phyloP scores from a whole-genome alignment of 805 yeast species.

The Ogataea ganodermae region DNA sequence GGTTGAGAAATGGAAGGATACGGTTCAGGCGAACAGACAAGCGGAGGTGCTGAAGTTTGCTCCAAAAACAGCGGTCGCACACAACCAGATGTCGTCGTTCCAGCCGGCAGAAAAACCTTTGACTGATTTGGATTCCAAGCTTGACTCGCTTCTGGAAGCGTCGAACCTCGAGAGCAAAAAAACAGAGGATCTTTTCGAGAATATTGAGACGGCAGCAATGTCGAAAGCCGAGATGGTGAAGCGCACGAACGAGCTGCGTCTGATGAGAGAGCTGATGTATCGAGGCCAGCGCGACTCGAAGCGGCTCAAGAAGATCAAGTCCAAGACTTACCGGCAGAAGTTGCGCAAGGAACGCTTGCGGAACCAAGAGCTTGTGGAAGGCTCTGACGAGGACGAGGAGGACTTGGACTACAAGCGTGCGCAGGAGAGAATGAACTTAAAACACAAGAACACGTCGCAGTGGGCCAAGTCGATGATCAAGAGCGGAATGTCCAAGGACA shows the following conservation, averaged over 20 bases:
- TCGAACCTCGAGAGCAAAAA: slow-evolving; percentile 72
- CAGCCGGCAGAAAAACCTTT: slow-evolving; percentile 47
- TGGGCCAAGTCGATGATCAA: slow-evolving; percentile 93
- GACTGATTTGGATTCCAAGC: slow-evolving; percentile 66
- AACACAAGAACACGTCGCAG: slow-evolving; percentile 82
- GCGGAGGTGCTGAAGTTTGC: slow-evolving; percentile 88
- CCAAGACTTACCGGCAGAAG: slow-evolving; percentile 83
- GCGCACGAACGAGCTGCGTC: slow-evolving; percentile 78
- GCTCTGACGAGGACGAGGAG: slow-evolving; percentile 53
- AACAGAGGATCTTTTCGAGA: slow-evolving; percentile 83
- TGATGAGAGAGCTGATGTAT: slow-evolving; percentile 95
- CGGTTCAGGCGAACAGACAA: slow-evolving; percentile 72
- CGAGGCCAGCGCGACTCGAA: slow-evolving; percentile 90
- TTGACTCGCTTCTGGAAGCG: slow-evolving; percentile 58
- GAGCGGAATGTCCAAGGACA: slow-evolving; percentile 88
- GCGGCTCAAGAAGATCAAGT: slow-evolving; percentile 91
- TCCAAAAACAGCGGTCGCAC: slow-evolving; percentile 45
- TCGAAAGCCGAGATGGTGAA: slow-evolving; percentile 76
- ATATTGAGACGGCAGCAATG: slow-evolving; percentile 77
- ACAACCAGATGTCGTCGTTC: slow-evolving; percentile 56
- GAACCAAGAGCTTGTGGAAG: slow-evolving; percentile 68
- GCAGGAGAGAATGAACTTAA: slow-evolving; percentile 86
- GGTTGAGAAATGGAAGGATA: slow-evolving; percentile 85
- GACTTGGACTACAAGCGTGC: slow-evolving; percentile 80
- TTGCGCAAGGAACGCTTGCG: slow-evolving; percentile 80